Percentiles rank a stretch among this genome's conserved stretches.
Evolutionary conservation across 1,139 yeast genomes (phyloP).

Genomic region (Pichia sp.): DNA sequence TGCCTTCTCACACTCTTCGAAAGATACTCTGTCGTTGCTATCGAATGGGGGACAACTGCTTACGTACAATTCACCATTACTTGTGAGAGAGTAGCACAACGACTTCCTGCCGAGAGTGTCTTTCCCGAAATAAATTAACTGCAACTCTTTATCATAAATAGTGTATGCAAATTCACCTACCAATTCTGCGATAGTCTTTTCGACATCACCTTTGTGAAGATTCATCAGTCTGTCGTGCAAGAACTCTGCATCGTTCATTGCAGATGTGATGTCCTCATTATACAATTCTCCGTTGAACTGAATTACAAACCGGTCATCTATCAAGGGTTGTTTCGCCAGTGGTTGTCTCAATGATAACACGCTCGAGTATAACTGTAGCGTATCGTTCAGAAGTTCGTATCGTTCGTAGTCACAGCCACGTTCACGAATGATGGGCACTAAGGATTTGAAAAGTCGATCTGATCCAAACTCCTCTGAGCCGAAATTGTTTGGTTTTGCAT

Average conservation of each 20-base stretch:
- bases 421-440: conserved; percentile 38
- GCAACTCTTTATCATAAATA: conserved; percentile 34
- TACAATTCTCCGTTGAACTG: conserved; percentile 92
- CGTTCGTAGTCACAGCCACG: conserved; percentile 51
- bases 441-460: conserved; percentile 18
- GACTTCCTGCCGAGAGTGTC: conserved; percentile 81
- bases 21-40: conserved; percentile 25
- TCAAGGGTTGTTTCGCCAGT: conserved; percentile 63
- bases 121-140: conserved; percentile 65
- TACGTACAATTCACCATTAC: conserved; percentile 30
- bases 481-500: not conserved
- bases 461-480: conserved; percentile 8
- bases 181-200: conserved; percentile 32
- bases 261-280: conserved; percentile 40
- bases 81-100: conserved; percentile 36
- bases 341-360: conserved; percentile 78
- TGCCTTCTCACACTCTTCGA: conserved; percentile 48
- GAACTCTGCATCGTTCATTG: conserved; percentile 44
- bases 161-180: conserved; percentile 81
- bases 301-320: conserved; percentile 31
- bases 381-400: conserved; percentile 5
- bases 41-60: conserved; percentile 40
- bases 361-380: conserved; percentile 41
- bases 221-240: conserved; percentile 25
- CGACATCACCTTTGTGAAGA: conserved; percentile 25